phyloP scores from a whole-genome alignment of 768 basidiomycete species.

The Austroboletus eburneus region DNA sequence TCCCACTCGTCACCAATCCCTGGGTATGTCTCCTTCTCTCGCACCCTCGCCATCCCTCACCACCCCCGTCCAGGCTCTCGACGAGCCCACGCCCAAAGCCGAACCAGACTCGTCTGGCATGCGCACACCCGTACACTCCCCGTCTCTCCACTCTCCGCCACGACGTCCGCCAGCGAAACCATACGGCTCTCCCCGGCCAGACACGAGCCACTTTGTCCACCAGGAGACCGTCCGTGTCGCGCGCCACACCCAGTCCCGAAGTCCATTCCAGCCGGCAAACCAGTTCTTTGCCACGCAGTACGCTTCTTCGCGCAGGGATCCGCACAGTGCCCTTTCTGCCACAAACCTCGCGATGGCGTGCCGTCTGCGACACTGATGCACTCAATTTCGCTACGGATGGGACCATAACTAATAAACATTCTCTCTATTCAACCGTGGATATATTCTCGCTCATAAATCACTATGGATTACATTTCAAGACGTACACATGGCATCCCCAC shows the following conservation, averaged over 20 bases:
- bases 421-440: constrained; percentile 15
- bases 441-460: constrained; percentile 13
- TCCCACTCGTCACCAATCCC: constrained; percentile 25
- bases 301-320: constrained; percentile 9
- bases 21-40: constrained; percentile 20
- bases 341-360: constrained; percentile 11
- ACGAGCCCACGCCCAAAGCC: constrained; percentile 30
- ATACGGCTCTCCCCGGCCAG: constrained; percentile 35
- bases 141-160: background rate
- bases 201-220: constrained; percentile 31
- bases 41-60: background rate
- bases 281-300: constrained; percentile 16
- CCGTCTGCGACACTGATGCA: constrained; percentile 12
- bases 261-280: constrained; percentile 26
- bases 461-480: constrained; percentile 11
- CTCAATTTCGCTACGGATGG: too few relatives aligned
- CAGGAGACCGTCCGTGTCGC: constrained; percentile 42
- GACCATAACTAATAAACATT: constrained; percentile 10
- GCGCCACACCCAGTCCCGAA: constrained; percentile 15
- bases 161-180: constrained; percentile 3
- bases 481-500: constrained; percentile 5
- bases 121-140: constrained; percentile 7
- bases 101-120: constrained; percentile 18
- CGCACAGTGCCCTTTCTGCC: constrained; percentile 6
- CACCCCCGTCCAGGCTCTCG: constrained; percentile 11